Evolutionary conservation across 2,329 filamentous ascomycete species (phyloP), one percentile per base, ranked within the genome.

Genomic region (Coniochaeta pulveracea): DNA sequence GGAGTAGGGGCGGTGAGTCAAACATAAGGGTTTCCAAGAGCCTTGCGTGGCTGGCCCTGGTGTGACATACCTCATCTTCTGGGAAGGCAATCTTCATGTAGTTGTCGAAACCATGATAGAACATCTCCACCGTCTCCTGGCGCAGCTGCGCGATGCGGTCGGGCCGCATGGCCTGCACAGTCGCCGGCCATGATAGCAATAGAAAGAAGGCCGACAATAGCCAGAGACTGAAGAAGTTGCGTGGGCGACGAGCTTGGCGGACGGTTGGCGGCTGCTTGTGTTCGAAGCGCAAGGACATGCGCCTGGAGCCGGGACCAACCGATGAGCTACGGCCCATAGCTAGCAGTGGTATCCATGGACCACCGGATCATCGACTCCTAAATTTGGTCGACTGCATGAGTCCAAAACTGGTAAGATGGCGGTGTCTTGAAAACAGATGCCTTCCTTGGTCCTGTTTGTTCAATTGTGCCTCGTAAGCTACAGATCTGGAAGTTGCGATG

Each of bases 51-150:
- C 28, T n/a, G n/a, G n/a, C 21, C 24, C 11, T 19, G 19, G 28
- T 31, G 28, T 14, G 9, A 37, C 21, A 38, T 53, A 77, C 75
- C 71, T 91, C 91, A 51, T 98, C 91, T 57, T 96, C 91, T 10
- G 91, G 91, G 50, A 95, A 98, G 37, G 88, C 91, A 56, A 93
- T 69, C 43, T 73, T 61, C 78, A 95, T 91, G 63, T 98, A 98
- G 56, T 89, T 93, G 59, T 88, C 78, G 62, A 79, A 96, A 39
- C 91, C 91, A 65, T 98, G 91, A 57, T 93, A 94, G 64, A 96
- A 96, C 70, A 96, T 85, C 45, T 84, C 69, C 37, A 76, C 70
- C 9, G 74, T 76, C 37, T 76, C 68, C 42, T 62, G 64, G 34
- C 75, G 66, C 47, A 80, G 54, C 45, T 67, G 59, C 31, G 64